Conservation (phyloP, 176 grass and related monocot genomes). For the bread wheat (Triticum aestivum) region DNA sequence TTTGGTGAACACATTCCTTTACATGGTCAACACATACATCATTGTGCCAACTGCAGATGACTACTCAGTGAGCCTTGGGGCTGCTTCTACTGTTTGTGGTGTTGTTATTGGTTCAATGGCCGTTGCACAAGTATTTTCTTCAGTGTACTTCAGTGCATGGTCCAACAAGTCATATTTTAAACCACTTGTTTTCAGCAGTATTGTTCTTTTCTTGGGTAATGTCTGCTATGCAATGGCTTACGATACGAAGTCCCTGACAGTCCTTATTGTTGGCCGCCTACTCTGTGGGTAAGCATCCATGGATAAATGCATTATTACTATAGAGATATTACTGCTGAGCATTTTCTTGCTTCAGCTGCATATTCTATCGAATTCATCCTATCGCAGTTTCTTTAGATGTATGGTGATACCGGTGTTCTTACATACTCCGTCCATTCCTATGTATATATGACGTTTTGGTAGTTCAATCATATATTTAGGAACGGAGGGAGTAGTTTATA, state of each 20-base stretch:
- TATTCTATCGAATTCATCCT: background rate
- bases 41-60: conserved; percentile 91
- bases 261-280: conserved; percentile 72
- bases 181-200: conserved; percentile 86
- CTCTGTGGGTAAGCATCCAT: conserved; percentile 72
- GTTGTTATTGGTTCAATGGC: conserved; percentile 96
- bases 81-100: conserved; percentile 87
- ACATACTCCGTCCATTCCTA: background rate
- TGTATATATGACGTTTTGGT: too few relatives aligned
- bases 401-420: conserved; percentile 17
- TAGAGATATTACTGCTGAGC: background rate
- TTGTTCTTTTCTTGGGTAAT: conserved; percentile 85
- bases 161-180: conserved; percentile 90
- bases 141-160: conserved; percentile 90
- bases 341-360: background rate
- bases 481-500: background rate
- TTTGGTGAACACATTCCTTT: conserved; percentile 89
- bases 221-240: conserved; percentile 78
- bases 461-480: too few relatives aligned
- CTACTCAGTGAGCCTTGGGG: conserved; percentile 87
- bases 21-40: conserved; percentile 98
- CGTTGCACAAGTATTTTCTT: conserved; percentile 87
- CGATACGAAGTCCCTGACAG: conserved; percentile 65
- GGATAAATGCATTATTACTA: background rate
- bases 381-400: background rate